Evolutionary conservation across 225 moss, liverwort and hornwort species (phyloP), one percentile per base, ranked within the genome.

Genomic region (Marchantia paleacea): DNA sequence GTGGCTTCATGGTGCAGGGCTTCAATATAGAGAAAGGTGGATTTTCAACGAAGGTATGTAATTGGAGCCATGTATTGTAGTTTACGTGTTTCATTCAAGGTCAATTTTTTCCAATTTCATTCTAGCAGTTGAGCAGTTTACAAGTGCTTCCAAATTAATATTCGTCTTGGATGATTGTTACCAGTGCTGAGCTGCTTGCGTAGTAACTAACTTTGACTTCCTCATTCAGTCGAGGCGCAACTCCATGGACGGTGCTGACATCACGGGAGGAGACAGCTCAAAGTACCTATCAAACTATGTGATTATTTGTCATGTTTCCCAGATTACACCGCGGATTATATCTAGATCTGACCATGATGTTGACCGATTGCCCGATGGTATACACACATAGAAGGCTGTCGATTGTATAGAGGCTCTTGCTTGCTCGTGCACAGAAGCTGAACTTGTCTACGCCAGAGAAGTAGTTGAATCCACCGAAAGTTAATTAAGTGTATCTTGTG

Each of bases 161-260:
- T 19, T 58, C 58, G 58, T 58, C 20, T 58, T 12, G 12, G 0
- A 72, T 11, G 51, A 22, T 24, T 10, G 15, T 3, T 8, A n/a
- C 19, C 18, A 22, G 39, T 20, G 58, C 58, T 58, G 58, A 58
- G 13, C 16, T 58, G 18, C 18, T 19, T 39, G 3, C 39, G 39
- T 4, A 58, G 16, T 58, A 72, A 24, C n/a, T 51, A 10, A 72
- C 12, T n/a, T 24, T 10, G 11, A 7, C 10, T 12, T 48, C 20
- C 13, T 39, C 14, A 10, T 9, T 75, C 81, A 94, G 93, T 91
- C 94, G 31, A 92, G 97, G 75, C 90, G 89, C 55, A 94, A 93
- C 69, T 97, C 97, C 30, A 57, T 97, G 26, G 93, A 97, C 76
- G 92, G 86, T 75, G 88, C 87, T 28, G 94, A 94, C 78, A 91